Evolutionary conservation across 2,329 filamentous ascomycete genomes (phyloP).

Genomic region (Truncatella angustata): DNA sequence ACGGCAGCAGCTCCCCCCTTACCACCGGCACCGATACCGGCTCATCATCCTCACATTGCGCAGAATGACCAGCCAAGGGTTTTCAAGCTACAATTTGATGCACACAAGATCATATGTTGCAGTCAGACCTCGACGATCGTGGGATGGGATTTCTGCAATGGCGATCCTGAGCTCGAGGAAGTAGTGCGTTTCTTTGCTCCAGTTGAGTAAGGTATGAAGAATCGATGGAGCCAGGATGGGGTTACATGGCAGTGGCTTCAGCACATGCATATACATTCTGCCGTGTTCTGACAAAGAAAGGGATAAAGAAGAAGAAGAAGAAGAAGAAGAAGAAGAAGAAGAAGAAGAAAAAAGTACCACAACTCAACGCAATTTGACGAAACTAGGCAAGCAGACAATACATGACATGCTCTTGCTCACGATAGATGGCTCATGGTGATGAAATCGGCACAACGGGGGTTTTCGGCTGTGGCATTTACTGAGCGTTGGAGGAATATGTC

Average conservation of each 20-base stretch:
- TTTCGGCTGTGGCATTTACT: not conserved
- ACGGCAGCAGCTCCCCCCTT: constrained; percentile 9
- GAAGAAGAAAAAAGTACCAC: too few relatives aligned
- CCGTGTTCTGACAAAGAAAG: not conserved
- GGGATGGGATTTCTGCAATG: constrained; percentile 96
- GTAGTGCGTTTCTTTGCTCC: constrained; percentile 75
- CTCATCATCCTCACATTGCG: constrained; percentile 44
- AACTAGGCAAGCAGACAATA: too few relatives aligned
- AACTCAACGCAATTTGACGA: too few relatives aligned
- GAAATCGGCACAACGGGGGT: not conserved
- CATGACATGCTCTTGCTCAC: not conserved
- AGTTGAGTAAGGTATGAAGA: constrained; percentile 40
- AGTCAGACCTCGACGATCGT: constrained; percentile 90
- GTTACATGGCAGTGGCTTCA: not conserved
- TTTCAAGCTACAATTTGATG: constrained; percentile 97
- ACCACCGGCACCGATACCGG: constrained; percentile 12
- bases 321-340: not conserved
- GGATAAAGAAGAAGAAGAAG: not conserved
- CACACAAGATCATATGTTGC: constrained; percentile 88
- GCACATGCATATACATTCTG: not conserved
- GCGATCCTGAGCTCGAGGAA: constrained; percentile 75
- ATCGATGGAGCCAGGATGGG: too few relatives aligned
- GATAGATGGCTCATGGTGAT: not conserved
- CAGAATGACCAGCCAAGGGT: constrained; percentile 59
- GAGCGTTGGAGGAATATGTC: not conserved